phyloP scores from a whole-genome alignment of 1,284 basidiomycete genomes.

The Fomes fomentarius region DNA sequence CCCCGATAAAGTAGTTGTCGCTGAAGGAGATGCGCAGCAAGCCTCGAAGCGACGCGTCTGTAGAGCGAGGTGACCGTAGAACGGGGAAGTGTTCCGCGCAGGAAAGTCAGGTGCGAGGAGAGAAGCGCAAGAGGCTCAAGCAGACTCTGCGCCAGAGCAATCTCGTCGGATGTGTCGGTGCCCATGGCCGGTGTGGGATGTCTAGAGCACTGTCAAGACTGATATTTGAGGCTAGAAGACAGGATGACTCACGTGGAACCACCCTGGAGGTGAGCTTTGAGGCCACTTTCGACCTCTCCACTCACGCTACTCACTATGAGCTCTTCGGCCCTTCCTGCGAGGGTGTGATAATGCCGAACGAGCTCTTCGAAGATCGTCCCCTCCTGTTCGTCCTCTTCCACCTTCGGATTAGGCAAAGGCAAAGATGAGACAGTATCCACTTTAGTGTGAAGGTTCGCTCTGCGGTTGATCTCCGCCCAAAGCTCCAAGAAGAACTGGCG shows the following conservation, averaged over 20 bases:
- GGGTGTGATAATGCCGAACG: constrained; percentile 60
- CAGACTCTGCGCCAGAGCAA: constrained; percentile 65
- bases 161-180: constrained; percentile 39
- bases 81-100: constrained; percentile 63
- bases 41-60: constrained; percentile 63
- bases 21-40: constrained; percentile 78
- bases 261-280: constrained; percentile 62
- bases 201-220: constrained; percentile 18
- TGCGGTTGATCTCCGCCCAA: constrained; percentile 75
- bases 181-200: constrained; percentile 24
- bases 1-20: constrained; percentile 83
- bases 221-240: neutral
- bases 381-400: constrained; percentile 40
- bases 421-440: constrained; percentile 52
- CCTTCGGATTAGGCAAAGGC: constrained; percentile 53
- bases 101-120: constrained; percentile 70
- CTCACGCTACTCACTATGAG: constrained; percentile 83
- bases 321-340: constrained; percentile 78
- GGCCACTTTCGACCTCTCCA: constrained; percentile 73
- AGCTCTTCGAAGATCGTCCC: constrained; percentile 80
- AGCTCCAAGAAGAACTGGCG: constrained; percentile 87
- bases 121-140: constrained; percentile 73
- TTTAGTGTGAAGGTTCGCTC: constrained; percentile 54
- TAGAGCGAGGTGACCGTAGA: constrained; percentile 63
- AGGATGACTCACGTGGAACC: constrained; percentile 19